Conservation (phyloP, 371 early-diverging fungal species). For the Mortierella sp. region DNA sequence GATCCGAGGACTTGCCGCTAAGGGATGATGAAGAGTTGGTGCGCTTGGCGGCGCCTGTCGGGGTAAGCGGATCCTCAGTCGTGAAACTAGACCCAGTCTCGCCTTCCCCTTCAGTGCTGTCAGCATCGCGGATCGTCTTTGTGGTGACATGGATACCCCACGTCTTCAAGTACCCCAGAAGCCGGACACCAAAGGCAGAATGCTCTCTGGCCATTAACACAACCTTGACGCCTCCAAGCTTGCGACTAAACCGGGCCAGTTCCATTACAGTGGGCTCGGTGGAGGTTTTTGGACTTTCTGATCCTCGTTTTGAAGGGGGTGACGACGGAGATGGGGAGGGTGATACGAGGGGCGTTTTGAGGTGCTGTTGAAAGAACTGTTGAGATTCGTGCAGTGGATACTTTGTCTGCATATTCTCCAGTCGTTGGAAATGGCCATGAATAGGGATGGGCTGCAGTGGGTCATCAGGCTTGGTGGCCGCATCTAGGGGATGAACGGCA, state of each 20-base stretch:
- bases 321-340: conserved; percentile 40
- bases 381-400: conserved; percentile 39
- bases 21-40: conserved; percentile 40
- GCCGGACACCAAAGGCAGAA: conserved; percentile 71
- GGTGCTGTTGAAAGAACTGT: conserved; percentile 32
- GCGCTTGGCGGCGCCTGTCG: conserved; percentile 25
- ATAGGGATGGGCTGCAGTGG: neutral
- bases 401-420: conserved; percentile 40
- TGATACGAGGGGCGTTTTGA: conserved; percentile 39
- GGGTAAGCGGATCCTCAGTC: conserved; percentile 26
- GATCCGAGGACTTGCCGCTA: conserved; percentile 29
- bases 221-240: conserved; percentile 66
- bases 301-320: conserved; percentile 35
- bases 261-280: conserved; percentile 72
- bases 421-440: conserved; percentile 24
- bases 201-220: conserved; percentile 69
- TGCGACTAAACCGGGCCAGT: conserved; percentile 62
- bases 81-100: neutral
- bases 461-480: conserved; percentile 18
- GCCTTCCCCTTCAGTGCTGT: neutral
- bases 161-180: conserved; percentile 69
- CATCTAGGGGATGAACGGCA: conserved; percentile 40
- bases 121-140: conserved; percentile 57
- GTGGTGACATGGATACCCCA: conserved; percentile 73
- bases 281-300: conserved; percentile 40